Evolutionary conservation across 2,329 filamentous ascomycete species (phyloP), one percentile per base, ranked within the genome.

Genomic region (Drechslera avenae): DNA sequence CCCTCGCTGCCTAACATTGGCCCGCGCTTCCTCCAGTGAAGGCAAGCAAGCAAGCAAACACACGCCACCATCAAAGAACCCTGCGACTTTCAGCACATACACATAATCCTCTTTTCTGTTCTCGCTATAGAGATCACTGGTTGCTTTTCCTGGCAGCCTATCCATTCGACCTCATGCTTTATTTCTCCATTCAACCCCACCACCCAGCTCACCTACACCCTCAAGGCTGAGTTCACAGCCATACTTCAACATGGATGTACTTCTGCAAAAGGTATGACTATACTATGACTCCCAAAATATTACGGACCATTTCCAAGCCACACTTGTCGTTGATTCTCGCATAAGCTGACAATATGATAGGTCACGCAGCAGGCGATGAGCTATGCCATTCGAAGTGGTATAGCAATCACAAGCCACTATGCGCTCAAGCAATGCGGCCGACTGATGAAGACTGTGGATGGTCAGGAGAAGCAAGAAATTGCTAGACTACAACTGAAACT

Each of bases 381-480:
- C 76, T 95, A 94, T 83, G 91, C 91, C 70, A 92, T 97, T 65
- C 82, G 89, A 74, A 78, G 91, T 14, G 91, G 91, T 41, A 87
- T 97, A 60, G 86, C 89, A 40, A 83, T 96, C 59, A 96, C 92
- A 2, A 91, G 90, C 44, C 85, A 82, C 32, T 96, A 91, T 76
- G 90, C 91, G n/a, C 81, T 96, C 56, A 84, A 84, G 50, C 91
- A 96, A 73, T 91, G 89, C 50, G 85, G 87, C 1, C 84, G 88
- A 34, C 77, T 97, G 10, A 78, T 96, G 51, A 90, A 88, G 74
- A 65, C 68, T 12, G 86, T 94, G 12, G 86, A 91, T 62, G 84
- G 91, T 64, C 83, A 81, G 60, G 81, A 86, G 21, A 81, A 88
- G 41, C 83, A 88, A 52, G 89, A 96, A 70, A 80, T 97, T 4